Evolutionary conservation across 2,329 filamentous ascomycete genomes (phyloP).

Genomic region (Ophioceras dolichostomum): DNA sequence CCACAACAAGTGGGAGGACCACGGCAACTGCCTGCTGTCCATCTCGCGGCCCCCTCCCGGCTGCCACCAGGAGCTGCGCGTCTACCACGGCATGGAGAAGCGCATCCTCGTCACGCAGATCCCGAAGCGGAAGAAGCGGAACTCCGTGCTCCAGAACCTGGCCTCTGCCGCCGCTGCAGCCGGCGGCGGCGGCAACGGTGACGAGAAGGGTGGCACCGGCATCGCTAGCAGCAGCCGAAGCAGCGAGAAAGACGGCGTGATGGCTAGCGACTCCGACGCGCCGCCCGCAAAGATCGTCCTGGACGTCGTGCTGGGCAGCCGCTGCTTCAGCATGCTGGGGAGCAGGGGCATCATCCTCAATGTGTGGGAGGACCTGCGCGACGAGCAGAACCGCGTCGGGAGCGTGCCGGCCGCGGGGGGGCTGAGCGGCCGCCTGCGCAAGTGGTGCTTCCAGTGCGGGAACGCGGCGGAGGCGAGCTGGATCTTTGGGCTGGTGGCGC

Average conservation of each 20-base stretch:
- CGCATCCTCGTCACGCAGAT: conserved; percentile 68
- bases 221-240: no score
- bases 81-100: conserved; percentile 64
- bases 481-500: conserved; percentile 43
- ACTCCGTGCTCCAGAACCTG: no score
- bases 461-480: conserved; percentile 39
- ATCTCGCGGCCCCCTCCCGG: conserved; percentile 64
- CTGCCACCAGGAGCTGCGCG: conserved; percentile 44
- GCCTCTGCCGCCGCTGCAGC: background rate
- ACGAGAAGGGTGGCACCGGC: conserved; percentile 13
- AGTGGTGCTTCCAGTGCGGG: conserved; percentile 52
- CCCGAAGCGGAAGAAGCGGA: conserved; percentile 44
- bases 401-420: conserved; percentile 37
- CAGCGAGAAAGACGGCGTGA: conserved; percentile 22
- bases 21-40: conserved; percentile 72
- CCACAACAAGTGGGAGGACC: conserved; percentile 77
- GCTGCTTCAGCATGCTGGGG: conserved; percentile 73
- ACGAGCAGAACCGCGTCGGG: conserved; percentile 44
- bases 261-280: background rate
- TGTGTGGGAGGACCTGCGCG: conserved; percentile 68
- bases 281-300: conserved; percentile 49
- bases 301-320: conserved; percentile 75
- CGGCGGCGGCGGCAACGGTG: background rate
- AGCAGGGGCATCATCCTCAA: conserved; percentile 79
- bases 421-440: conserved; percentile 42